Percentiles rank a stretch among this genome's conserved stretches.
Evolutionary conservation across 345 rosid genomes (phyloP).

Genomic region (Linum tenue): DNA sequence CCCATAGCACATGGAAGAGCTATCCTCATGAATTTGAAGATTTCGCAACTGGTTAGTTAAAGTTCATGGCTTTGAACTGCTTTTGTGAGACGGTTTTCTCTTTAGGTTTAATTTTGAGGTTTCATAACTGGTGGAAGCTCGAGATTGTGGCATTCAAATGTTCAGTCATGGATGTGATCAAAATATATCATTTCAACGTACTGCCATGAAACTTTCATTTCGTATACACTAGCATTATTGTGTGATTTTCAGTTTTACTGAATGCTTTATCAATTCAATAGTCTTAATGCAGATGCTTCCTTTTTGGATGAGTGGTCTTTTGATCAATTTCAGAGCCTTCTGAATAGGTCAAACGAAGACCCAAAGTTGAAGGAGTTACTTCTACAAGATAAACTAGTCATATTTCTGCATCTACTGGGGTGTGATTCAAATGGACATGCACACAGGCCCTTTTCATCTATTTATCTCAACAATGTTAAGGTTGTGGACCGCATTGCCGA

Average conservation of each 20-base stretch:
- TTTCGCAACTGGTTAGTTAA: conserved; percentile 75
- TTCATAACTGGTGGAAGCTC: background rate
- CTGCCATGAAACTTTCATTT: background rate
- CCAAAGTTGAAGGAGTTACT: conserved; percentile 64
- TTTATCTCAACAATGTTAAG: conserved; percentile 90
- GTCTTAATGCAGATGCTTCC: conserved; percentile 82
- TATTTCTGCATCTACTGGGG: conserved; percentile 91
- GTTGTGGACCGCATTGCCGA: conserved; percentile 83
- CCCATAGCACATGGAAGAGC: conserved; percentile 77
- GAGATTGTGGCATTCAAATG: background rate
- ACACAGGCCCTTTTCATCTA: conserved; percentile 85
- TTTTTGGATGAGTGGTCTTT: conserved; percentile 99
- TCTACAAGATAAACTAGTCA: conserved; percentile 71
- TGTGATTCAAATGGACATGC: conserved; percentile 99
- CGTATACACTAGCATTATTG: background rate
- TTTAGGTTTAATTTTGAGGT: background rate
- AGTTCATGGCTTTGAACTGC: conserved; percentile 1
- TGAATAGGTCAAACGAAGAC: conserved; percentile 68
- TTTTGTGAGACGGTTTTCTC: background rate
- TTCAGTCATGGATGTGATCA: too few relatives aligned
- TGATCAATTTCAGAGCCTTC: conserved; percentile 85
- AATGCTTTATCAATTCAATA: conserved; percentile 20
- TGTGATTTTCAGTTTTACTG: conserved; percentile 11
- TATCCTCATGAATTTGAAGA: conserved; percentile 92
- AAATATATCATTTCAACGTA: too few relatives aligned